A percentile compares a stretch with the other conserved stretches of the same genome.
Evolutionary conservation across 768 basidiomycete genomes (phyloP).

Genomic region (Hydnum rufescens): DNA sequence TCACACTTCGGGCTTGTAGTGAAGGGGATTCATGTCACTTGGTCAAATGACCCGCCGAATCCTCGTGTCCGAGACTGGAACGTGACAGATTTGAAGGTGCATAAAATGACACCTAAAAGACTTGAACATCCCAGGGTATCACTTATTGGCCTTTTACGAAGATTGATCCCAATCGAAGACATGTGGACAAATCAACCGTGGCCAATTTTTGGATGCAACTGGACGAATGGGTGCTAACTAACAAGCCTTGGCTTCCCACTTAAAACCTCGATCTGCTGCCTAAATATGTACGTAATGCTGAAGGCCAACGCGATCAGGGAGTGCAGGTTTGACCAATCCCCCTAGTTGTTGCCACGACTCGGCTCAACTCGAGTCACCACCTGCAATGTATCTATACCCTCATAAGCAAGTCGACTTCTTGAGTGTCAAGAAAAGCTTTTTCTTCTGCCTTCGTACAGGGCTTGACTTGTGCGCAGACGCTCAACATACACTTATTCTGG

Average conservation of each 20-base stretch:
- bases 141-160: conserved; percentile 15
- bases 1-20: conserved; percentile 30
- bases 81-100: conserved; percentile 79
- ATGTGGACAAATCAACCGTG: conserved; percentile 85
- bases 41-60: conserved; percentile 83
- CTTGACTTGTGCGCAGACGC: too few species aligned
- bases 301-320: too few species aligned
- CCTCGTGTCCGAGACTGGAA: conserved; percentile 90
- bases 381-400: too few species aligned
- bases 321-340: too few species aligned
- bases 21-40: conserved; percentile 88
- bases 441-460: too few species aligned
- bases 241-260: conserved; percentile 57
- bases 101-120: background rate
- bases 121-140: background rate
- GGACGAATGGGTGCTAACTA: conserved; percentile 62
- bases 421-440: too few species aligned
- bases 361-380: too few species aligned
- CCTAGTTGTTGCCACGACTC: too few species aligned
- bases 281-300: too few species aligned
- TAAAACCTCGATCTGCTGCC: conserved; percentile 2
- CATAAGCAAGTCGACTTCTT: too few species aligned
- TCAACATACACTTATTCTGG: too few species aligned
- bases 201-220: conserved; percentile 91
- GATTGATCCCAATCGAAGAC: conserved; percentile 81